Conservation (phyloP, 2,329 filamentous ascomycete genomes). For the Fusarium odoratissimum region DNA sequence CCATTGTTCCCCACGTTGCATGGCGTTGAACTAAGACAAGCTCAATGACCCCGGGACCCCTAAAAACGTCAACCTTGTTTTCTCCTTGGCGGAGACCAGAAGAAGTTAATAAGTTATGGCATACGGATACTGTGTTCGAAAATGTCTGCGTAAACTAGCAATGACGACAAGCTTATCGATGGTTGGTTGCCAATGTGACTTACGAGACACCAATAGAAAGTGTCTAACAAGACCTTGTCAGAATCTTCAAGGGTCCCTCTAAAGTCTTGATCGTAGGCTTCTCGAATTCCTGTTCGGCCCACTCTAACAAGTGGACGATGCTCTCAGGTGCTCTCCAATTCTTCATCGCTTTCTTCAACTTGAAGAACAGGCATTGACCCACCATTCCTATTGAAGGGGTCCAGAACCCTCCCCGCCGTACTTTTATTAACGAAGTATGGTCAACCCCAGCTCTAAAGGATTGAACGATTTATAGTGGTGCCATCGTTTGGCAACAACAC, state of each 20-base stretch:
- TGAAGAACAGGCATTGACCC: constrained; percentile 16
- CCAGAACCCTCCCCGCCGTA: constrained; percentile 30
- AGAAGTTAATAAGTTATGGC: background rate
- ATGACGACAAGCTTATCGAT: constrained; percentile 26
- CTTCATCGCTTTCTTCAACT: constrained; percentile 3
- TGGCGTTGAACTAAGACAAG: constrained; percentile 27
- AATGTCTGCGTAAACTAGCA: background rate
- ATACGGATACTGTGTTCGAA: background rate
- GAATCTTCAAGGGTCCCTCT: constrained; percentile 12
- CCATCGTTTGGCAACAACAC: constrained; percentile 39
- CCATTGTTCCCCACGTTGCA: constrained; percentile 34
- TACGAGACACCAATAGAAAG: background rate
- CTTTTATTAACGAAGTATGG: background rate
- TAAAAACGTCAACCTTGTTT: constrained; percentile 23
- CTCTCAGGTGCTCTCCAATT: background rate
- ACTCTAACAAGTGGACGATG: background rate
- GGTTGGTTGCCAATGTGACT: constrained; percentile 1
- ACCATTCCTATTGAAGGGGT: constrained; percentile 25
- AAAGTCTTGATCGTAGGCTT: constrained; percentile 15
- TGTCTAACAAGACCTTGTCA: constrained; percentile 7
- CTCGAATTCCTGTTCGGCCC: constrained; percentile 20
- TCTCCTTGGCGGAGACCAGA: background rate
- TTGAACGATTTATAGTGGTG: constrained; percentile 28
- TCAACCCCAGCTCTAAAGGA: constrained; percentile 1
- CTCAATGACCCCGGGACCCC: constrained; percentile 8